Evolutionary conservation across 495 filamentous ascomycete species (phyloP).

Genomic region (Penicillium longicatenatum): DNA sequence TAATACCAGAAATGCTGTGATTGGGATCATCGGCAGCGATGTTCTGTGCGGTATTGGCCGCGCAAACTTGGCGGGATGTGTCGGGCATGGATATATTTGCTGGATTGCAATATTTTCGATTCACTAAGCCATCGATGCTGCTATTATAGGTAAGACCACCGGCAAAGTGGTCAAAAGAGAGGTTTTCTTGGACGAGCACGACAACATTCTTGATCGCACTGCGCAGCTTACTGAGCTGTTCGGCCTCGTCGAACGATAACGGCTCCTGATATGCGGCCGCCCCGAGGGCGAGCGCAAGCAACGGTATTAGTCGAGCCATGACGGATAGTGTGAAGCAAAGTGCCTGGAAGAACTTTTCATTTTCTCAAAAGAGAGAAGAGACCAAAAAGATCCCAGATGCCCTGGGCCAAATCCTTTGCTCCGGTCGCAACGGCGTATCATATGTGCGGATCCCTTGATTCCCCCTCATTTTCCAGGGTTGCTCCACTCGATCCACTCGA

Average conservation of each 20-base stretch:
- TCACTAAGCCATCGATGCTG: constrained; percentile 37
- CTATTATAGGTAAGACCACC: constrained; percentile 41
- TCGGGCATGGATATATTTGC: constrained; percentile 36
- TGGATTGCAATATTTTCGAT: constrained; percentile 43
- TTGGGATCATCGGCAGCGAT: constrained; percentile 48
- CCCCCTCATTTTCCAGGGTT: constrained; percentile 4
- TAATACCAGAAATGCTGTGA: constrained; percentile 50
- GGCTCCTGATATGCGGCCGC: constrained; percentile 2
- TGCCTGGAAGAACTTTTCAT: not conserved
- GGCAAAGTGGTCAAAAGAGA: constrained; percentile 46
- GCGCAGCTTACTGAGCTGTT: constrained; percentile 3
- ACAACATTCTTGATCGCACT: constrained; percentile 45
- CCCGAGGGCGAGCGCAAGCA: constrained; percentile 1
- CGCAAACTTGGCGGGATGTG: constrained; percentile 38
- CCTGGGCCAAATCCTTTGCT: not conserved
- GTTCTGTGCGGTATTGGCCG: constrained; percentile 33
- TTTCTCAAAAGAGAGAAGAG: not conserved
- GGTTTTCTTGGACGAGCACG: constrained; percentile 47
- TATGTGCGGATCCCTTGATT: constrained; percentile 2
- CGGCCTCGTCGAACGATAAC: not conserved
- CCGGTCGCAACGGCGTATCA: constrained; percentile 1
- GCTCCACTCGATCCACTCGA: constrained; percentile 4
- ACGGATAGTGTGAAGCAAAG: not conserved
- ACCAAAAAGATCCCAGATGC: not conserved
- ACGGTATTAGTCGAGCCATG: constrained; percentile 1